Conservation (phyloP, 1,284 basidiomycete species). For the Rhodofomes roseus region DNA sequence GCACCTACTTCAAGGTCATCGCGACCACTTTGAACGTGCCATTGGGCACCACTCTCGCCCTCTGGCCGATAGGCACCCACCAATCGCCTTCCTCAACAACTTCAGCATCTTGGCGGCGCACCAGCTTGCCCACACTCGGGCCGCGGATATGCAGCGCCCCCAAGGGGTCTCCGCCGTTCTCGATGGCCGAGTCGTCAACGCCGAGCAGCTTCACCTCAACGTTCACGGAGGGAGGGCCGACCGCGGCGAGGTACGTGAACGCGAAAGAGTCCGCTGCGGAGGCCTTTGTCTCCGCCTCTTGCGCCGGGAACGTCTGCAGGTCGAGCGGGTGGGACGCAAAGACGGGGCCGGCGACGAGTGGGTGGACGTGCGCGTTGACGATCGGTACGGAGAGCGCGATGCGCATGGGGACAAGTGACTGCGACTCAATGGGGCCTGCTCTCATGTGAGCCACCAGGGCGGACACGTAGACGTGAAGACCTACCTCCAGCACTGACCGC, state of each 20-base stretch:
- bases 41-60: slow-evolving; percentile 27
- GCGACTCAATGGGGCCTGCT: slow-evolving; percentile 33
- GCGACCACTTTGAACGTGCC: slow-evolving; percentile 30
- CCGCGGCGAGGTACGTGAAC: slow-evolving; percentile 44
- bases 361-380: slow-evolving; percentile 57
- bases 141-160: slow-evolving; percentile 36
- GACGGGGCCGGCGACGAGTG: slow-evolving; percentile 61
- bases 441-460: not conserved
- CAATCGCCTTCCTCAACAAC: slow-evolving; percentile 17
- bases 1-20: not conserved
- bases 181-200: slow-evolving; percentile 59
- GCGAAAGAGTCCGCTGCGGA: slow-evolving; percentile 26
- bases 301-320: slow-evolving; percentile 58
- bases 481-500: slow-evolving; percentile 65
- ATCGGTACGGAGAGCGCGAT: slow-evolving; percentile 70
- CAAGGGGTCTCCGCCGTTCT: slow-evolving; percentile 43
- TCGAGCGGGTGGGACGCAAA: slow-evolving; percentile 74
- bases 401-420: slow-evolving; percentile 52
- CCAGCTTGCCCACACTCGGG: slow-evolving; percentile 47
- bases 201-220: slow-evolving; percentile 67
- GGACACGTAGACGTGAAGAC: slow-evolving; percentile 12
- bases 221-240: slow-evolving; percentile 72
- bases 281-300: slow-evolving; percentile 11
- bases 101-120: slow-evolving; percentile 39
- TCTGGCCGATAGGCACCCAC: slow-evolving; percentile 26